These are phyloP conservation scores for Dentiscutata heterogama DNA, from an alignment of 371 early-diverging fungal genomes.

Conservation along the genomic window DNA sequence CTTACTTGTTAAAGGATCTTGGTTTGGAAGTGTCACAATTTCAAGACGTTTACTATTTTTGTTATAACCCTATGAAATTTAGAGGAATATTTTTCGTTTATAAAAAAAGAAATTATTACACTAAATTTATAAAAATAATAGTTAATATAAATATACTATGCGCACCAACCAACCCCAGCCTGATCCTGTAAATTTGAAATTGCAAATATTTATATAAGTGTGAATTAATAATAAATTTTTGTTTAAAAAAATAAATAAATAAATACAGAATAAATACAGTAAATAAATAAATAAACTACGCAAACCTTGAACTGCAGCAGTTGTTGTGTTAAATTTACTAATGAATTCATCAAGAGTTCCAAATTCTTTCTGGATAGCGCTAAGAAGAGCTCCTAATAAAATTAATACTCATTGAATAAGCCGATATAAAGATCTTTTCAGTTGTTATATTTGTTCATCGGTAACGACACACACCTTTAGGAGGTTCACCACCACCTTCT, in stretches of 20 bases:
- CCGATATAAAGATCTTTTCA: neutral
- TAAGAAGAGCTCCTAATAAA: conserved; percentile 60
- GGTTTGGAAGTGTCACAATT: conserved; percentile 94
- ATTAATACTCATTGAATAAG: neutral
- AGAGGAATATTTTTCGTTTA: neutral
- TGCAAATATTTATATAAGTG: neutral
- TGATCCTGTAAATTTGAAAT: conserved; percentile 61
- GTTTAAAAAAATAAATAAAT: neutral
- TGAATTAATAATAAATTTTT: neutral
- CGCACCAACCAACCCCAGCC: conserved; percentile 98
- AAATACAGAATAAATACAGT: too few species aligned
- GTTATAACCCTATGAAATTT: conserved; percentile 77
- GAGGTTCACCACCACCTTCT: conserved; percentile 79
- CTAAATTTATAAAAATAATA: neutral
- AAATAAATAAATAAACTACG: neutral
- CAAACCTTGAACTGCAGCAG: conserved; percentile 88
- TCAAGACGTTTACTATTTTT: conserved; percentile 80
- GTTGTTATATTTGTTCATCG: neutral
- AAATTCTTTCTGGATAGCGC: conserved; percentile 85
- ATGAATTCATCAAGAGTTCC: conserved; percentile 91
- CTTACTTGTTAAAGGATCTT: conserved; percentile 85
- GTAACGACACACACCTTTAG: conserved; percentile 61
- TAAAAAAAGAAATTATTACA: conserved; percentile 1
- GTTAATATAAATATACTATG: conserved; percentile 37
- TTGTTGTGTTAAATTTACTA: conserved; percentile 80